Evolutionary conservation across 805 yeast genomes (phyloP).

Genomic region (Schwanniomyces sp.): DNA sequence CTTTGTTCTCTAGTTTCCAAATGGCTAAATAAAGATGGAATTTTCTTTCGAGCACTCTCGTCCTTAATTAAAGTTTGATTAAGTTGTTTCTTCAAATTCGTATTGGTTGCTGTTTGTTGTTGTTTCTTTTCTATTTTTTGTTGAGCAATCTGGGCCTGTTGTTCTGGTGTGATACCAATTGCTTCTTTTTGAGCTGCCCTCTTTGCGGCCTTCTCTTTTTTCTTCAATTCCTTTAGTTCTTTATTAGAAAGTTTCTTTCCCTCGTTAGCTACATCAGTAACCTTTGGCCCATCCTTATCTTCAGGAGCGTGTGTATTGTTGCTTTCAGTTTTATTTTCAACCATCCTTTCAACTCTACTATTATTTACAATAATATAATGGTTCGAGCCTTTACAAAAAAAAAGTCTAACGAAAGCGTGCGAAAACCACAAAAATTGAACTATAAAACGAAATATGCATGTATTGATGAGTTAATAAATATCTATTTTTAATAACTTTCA

Average conservation of each 20-base stretch:
- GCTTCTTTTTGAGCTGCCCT: slow-evolving; percentile 85
- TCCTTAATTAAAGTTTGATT: slow-evolving; percentile 50
- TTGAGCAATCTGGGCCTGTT: slow-evolving; percentile 40
- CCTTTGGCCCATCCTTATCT: background rate
- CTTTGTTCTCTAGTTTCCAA: slow-evolving; percentile 79
- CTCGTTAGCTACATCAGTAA: background rate
- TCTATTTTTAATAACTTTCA: slow-evolving; percentile 16
- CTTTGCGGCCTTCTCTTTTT: slow-evolving; percentile 87
- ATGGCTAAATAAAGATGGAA: slow-evolving; percentile 73
- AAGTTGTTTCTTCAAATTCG: slow-evolving; percentile 55
- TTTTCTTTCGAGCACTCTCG: slow-evolving; percentile 37
- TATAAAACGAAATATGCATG: background rate
- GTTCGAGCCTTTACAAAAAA: background rate
- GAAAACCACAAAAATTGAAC: background rate
- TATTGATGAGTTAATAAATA: background rate
- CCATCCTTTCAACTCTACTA: background rate
- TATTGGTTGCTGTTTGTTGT: slow-evolving; percentile 45
- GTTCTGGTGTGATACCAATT: slow-evolving; percentile 52
- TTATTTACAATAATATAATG: background rate
- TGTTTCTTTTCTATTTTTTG: slow-evolving; percentile 43
- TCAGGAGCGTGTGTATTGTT: background rate
- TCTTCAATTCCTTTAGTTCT: slow-evolving; percentile 83
- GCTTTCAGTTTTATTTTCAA: background rate
- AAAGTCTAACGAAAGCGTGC: background rate
- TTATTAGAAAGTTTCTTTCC: slow-evolving; percentile 54